Base-by-base conservation (phyloP, 495 filamentous ascomycete species). In the Copromyces sp. region DNA sequence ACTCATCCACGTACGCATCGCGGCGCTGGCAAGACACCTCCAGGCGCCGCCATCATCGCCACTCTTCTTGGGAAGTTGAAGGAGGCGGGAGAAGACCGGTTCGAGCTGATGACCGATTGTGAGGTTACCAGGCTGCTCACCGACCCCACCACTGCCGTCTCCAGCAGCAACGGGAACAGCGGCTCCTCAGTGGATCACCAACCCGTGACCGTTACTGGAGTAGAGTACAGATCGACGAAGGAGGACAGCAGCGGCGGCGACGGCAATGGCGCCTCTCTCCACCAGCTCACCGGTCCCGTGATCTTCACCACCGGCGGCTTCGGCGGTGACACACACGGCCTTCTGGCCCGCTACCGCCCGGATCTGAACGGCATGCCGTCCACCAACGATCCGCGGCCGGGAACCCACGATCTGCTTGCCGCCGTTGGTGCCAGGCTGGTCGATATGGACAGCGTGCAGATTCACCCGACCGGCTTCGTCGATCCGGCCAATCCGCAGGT, bases 391-490 rank as follows among this genome's bases (percentile, higher is more conserved):
- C 82, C 85, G 2, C 77, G 86, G 0, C 83, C 84, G 2, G 88
- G 85, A 0, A 77, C 83, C 39, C 87, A 89, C 73, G 71, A 72
- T 0, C 68, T 89, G 5, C 81, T 90, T 0, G 76, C 83, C 2
- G 77, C 73, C 7, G 73, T 85, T 1, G 87, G 86, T 0, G 88
- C 87, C 4, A 75, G 76, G 35, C 77, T 89, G 37, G 78, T 89
- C 12, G 88, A 90, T 72, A 89, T 90, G 87, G 85, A 87, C 3
- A 78, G 79, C 70, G 86, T 89, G 14, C 87, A 89, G 77, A 82
- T 89, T 29, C 87, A 89, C 77, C 92, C 92, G 4, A 93, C 92
- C 3, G 90, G 90, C 69, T 89, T 94, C 68, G 85, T 93, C 4
- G 91, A 93, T 78, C 90, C 91, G 29, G 87, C 77, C 9, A 74